These are phyloP conservation scores for Ottelia alismoides DNA, from an alignment of 106 monocot species.

Conservation along the genomic window DNA sequence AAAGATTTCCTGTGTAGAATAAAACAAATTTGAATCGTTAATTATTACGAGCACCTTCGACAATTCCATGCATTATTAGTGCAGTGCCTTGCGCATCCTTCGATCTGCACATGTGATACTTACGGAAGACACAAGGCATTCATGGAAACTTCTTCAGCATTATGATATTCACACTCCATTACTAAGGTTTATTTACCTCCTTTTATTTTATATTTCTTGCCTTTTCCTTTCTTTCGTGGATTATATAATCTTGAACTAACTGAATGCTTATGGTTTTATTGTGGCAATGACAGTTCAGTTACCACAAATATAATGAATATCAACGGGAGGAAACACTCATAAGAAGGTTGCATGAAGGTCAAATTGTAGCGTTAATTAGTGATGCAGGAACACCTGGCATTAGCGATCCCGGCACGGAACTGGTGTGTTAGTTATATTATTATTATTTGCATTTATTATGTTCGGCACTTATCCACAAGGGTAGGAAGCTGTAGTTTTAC, in stretches of 20 bases:
- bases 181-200: conserved; percentile 40
- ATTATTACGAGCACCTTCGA: no score
- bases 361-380: conserved; percentile 77
- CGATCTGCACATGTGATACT: conserved; percentile 89
- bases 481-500: no score
- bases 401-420: conserved; percentile 81
- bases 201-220: no score
- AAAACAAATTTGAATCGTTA: no score
- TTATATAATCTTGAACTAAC: not conserved
- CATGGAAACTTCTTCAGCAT: conserved; percentile 78
- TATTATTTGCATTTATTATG: no score
- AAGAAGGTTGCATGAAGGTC: conserved; percentile 67
- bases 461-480: no score
- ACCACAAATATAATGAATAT: conserved; percentile 92
- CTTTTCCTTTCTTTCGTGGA: no score
- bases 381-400: conserved; percentile 98
- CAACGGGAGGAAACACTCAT: conserved; percentile 55
- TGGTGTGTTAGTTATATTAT: conserved; percentile 51
- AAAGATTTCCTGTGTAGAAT: no score
- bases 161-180: conserved; percentile 80
- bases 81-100: conserved; percentile 82
- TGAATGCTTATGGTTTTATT: conserved; percentile 1
- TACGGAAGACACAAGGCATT: conserved; percentile 94
- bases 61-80: conserved; percentile 3
- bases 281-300: conserved; percentile 75